phyloP scores from a whole-genome alignment of 23 red algal genomes.

The Gracilaria vermiculophylla region DNA sequence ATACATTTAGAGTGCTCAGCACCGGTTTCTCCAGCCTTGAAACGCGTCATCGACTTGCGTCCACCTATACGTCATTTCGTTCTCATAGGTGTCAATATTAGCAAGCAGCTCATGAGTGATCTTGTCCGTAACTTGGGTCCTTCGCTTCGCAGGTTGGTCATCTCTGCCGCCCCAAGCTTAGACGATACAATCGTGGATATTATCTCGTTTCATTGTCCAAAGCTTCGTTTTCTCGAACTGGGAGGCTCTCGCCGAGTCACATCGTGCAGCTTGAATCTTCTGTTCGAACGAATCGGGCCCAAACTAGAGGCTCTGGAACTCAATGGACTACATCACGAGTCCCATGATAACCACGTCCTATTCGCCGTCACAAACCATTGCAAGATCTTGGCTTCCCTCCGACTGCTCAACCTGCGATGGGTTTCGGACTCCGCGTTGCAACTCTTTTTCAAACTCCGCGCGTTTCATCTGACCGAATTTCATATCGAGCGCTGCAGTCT shows the following conservation, averaged over 20 bases:
- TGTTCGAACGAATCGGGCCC: constrained; percentile 14
- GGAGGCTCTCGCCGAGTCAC: constrained; percentile 24
- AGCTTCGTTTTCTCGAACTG: constrained; percentile 12
- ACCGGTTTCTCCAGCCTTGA: constrained; percentile 29
- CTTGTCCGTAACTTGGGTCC: background rate
- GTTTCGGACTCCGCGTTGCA: constrained; percentile 12
- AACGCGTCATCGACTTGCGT: background rate
- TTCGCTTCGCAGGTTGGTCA: constrained; percentile 28
- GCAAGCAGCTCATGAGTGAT: constrained; percentile 6
- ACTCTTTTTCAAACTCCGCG: background rate
- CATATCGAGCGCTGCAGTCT: background rate
- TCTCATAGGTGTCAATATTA: constrained; percentile 38
- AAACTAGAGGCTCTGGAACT: constrained; percentile 26
- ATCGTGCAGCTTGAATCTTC: background rate
- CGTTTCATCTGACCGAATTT: constrained; percentile 15
- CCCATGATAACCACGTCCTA: constrained; percentile 6
- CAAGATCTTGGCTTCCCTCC: background rate
- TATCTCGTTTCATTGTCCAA: background rate
- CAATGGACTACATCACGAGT: constrained; percentile 3
- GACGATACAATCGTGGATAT: constrained; percentile 12
- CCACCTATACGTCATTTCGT: constrained; percentile 42
- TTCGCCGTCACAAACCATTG: background rate
- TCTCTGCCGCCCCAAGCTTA: constrained; percentile 32
- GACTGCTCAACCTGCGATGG: constrained; percentile 21
- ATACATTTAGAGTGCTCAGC: constrained; percentile 45